These are phyloP conservation scores for Ambrosiella beaveri DNA, from an alignment of 2,329 filamentous ascomycete genomes.

Conservation along the genomic window DNA sequence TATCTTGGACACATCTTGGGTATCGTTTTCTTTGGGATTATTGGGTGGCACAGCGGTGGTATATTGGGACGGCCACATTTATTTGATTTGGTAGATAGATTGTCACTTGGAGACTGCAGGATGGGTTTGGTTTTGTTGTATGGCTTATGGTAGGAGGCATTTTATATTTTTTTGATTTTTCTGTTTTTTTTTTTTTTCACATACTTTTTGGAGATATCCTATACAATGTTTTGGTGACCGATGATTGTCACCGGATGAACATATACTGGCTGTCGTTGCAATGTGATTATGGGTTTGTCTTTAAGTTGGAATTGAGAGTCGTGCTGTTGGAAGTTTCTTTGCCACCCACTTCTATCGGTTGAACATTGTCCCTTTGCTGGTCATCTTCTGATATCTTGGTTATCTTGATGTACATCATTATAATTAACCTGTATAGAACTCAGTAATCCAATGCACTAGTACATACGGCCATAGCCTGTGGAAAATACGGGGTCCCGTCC, in stretches of 20 bases:
- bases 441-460: too few species aligned
- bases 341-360: too few species aligned
- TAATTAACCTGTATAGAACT: too few species aligned
- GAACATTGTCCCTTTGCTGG: too few species aligned
- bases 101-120: too few species aligned
- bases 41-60: neutral
- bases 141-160: neutral
- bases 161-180: neutral
- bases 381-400: too few species aligned
- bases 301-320: too few species aligned
- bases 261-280: neutral
- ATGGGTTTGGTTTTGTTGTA: neutral
- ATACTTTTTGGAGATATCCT: neutral
- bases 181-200: neutral
- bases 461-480: too few species aligned
- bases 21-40: neutral
- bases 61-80: neutral
- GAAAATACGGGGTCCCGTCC: too few species aligned
- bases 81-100: neutral
- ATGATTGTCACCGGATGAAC: too few species aligned
- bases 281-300: neutral
- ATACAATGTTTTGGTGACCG: neutral
- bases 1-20: neutral
- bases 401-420: too few species aligned
- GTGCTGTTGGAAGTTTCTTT: too few species aligned